These are phyloP conservation scores for Neurospora tetrasperma DNA, from an alignment of 495 filamentous ascomycete species.

Conservation along the genomic window DNA sequence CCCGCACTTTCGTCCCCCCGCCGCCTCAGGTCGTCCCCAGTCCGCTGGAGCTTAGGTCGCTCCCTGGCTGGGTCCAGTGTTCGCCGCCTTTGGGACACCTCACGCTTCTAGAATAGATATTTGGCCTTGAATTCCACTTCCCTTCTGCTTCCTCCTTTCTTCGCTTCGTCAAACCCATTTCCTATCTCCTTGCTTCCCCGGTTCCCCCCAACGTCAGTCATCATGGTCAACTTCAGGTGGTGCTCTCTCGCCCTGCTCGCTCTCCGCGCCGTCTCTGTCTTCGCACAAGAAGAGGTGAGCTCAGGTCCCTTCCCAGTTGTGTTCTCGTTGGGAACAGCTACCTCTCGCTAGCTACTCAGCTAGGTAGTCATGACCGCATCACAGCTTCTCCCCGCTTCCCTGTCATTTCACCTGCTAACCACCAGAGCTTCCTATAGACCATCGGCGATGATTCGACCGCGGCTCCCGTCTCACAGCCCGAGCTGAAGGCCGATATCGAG, in stretches of 20 bases:
- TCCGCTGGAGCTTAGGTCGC: background rate
- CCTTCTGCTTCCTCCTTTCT: background rate
- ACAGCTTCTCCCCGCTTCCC: background rate
- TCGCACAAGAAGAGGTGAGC: constrained; percentile 53
- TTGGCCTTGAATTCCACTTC: background rate
- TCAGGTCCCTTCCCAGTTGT: constrained; percentile 18
- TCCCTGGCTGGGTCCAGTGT: constrained; percentile 6
- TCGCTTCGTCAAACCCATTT: constrained; percentile 7
- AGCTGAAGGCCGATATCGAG: constrained; percentile 62
- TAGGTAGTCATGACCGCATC: constrained; percentile 2
- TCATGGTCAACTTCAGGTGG: constrained; percentile 65
- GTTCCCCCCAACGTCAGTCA: constrained; percentile 22
- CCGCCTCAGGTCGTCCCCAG: background rate
- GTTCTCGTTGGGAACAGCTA: constrained; percentile 8
- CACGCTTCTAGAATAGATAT: background rate
- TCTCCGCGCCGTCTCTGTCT: constrained; percentile 54
- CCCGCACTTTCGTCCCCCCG: background rate
- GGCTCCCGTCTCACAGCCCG: constrained; percentile 35
- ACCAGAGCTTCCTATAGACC: constrained; percentile 6
- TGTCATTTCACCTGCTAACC: constrained; percentile 5
- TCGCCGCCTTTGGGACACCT: background rate
- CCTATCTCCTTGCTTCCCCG: constrained; percentile 11
- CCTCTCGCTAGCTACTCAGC: background rate
- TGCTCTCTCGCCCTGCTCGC: constrained; percentile 61
- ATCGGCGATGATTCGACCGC: constrained; percentile 27